Evolutionary conservation across 306 rosid genomes (phyloP).

Genomic region (Parietaria judaica): DNA sequence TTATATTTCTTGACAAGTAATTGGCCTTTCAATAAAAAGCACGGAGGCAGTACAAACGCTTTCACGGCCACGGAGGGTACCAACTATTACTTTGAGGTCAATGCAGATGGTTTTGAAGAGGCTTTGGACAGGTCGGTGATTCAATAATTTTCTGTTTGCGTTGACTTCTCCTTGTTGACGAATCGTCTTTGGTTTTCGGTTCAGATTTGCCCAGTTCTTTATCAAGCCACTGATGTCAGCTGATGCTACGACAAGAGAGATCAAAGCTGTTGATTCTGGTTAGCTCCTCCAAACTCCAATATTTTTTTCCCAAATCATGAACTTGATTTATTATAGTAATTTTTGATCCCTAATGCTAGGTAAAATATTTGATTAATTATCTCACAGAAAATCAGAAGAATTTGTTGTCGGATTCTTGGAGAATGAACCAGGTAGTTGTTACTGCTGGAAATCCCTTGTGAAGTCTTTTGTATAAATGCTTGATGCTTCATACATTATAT

Average conservation of each 20-base stretch:
- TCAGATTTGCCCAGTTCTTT: conserved; percentile 91
- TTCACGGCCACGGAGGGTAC: conserved; percentile 63
- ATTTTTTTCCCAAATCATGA: not conserved
- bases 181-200: conserved; percentile 16
- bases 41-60: conserved; percentile 87
- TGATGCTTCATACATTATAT: conserved; percentile 8
- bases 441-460: conserved; percentile 13
- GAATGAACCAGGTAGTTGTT: conserved; percentile 71
- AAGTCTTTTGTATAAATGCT: not conserved
- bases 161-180: not conserved
- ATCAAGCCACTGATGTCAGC: conserved; percentile 86
- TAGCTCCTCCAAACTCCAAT: conserved; percentile 18
- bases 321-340: not conserved
- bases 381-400: conserved; percentile 81
- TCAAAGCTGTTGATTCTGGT: conserved; percentile 99
- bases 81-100: conserved; percentile 75
- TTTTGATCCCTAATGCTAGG: not conserved
- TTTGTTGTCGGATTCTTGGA: conserved; percentile 79
- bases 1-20: not conserved
- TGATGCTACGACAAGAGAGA: conserved; percentile 95
- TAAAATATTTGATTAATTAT: not conserved
- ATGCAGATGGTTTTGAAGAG: conserved; percentile 77
- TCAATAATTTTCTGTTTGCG: not conserved
- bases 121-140: conserved; percentile 77
- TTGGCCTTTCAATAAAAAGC: conserved; percentile 31